A percentile compares a stretch with the other conserved stretches of the same genome.
Conservation (phyloP, 2,329 filamentous ascomycete species). For the Orbilia quercus region DNA sequence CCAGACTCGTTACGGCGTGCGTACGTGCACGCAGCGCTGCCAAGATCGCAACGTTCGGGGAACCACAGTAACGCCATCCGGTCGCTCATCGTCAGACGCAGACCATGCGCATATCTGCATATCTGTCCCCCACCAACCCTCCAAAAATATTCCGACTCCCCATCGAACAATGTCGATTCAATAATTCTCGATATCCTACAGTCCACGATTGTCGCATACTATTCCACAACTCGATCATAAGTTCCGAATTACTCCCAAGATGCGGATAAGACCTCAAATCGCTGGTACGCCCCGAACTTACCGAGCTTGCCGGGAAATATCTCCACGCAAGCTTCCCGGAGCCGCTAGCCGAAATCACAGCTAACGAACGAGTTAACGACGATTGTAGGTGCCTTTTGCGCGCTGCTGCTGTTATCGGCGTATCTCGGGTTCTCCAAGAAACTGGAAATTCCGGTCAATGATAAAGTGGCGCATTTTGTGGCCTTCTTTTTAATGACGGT, state of each 20-base stretch:
- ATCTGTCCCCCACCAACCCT: conserved; percentile 46
- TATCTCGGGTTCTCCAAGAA: conserved; percentile 79
- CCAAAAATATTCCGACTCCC: conserved; percentile 9
- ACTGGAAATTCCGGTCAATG: conserved; percentile 72
- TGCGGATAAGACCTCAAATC: conserved; percentile 53
- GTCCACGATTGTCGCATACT: conserved; percentile 16
- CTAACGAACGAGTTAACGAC: no score
- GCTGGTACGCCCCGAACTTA: no score
- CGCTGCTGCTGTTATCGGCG: conserved; percentile 77
- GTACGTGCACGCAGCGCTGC: conserved; percentile 27
- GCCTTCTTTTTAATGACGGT: conserved; percentile 91
- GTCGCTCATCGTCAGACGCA: conserved; percentile 14
- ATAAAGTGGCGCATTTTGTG: conserved; percentile 86
- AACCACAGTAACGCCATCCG: conserved; percentile 31
- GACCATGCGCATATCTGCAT: no score
- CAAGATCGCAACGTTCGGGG: conserved; percentile 26
- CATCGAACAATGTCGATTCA: conserved; percentile 33
- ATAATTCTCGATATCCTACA: conserved; percentile 7
- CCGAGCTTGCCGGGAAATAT: background rate
- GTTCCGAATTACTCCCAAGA: conserved; percentile 3
- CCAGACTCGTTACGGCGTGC: conserved; percentile 25
- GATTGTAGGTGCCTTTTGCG: conserved; percentile 39
- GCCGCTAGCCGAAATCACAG: background rate
- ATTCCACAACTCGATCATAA: background rate
- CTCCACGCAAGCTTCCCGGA: background rate